Evolutionary conservation across 805 yeast genomes (phyloP), one percentile per base, ranked within the genome.

Genomic region (Saturnispora mendoncae): DNA sequence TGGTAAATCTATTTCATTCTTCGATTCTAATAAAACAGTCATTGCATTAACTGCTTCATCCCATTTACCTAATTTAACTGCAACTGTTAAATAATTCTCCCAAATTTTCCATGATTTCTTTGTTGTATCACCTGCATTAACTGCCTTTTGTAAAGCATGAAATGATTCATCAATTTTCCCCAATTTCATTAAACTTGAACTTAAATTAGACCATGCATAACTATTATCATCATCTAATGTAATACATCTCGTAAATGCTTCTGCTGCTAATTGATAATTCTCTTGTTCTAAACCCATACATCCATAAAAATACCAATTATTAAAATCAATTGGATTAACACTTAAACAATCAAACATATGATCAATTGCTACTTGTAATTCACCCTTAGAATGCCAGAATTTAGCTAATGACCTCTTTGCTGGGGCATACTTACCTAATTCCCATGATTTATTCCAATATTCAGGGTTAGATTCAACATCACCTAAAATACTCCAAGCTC

Each of bases 261-360:
- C 94, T 0, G 94, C 79, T 0, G 97, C 95, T 33, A 83, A 61
- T 19, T 78, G 82, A 64, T 72, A 84, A 50, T 80, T 76, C 6
- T 64, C 69, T 12, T 76, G 60, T 55, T 86, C 95, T 38, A 92
- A 65, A 0, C 94, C 95, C 42, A 88, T 67, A 56, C 95, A 85
- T 5, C 97, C 97, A 55, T 88, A 87, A 53, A 87, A 76, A 57
- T 79, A 90, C 95, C 97, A 87, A 27, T 90, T 82, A 15, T 82
- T 84, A 51, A 73, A 77, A 51, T 73, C 75, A 40, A 85, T 65
- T 8, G 96, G 92, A 56, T 80, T 80, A 21, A 77, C 76, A 18
- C 71, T 65, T 45, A 90, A 66, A 12, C 92, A 79, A 29, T 87
- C 94, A 50, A 75, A 73, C 63, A 86, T 71, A 56, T 86, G 86